These are phyloP conservation scores for Ganoderma sp. DNA, from an alignment of 1,284 basidiomycete genomes.

Conservation along the genomic window DNA sequence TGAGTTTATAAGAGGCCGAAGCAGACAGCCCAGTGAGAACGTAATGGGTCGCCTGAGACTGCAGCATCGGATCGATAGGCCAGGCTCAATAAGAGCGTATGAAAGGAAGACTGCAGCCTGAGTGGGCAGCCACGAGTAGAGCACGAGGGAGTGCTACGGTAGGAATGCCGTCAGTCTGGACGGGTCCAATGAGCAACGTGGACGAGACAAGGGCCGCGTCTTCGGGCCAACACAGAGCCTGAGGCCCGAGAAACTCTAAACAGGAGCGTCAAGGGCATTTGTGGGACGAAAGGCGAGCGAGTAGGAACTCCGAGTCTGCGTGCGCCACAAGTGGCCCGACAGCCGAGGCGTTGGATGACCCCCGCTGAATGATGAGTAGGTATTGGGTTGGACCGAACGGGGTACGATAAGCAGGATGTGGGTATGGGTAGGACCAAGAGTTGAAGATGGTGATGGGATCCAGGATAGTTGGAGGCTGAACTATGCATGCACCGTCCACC, in stretches of 20 bases:
- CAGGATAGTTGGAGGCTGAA: too few relatives aligned
- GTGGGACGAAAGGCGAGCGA: background rate
- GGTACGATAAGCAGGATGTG: too few relatives aligned
- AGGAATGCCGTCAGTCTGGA: background rate
- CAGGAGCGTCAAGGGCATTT: background rate
- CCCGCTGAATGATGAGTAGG: too few relatives aligned
- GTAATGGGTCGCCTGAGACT: background rate
- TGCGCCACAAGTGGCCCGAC: background rate
- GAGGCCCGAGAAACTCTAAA: background rate
- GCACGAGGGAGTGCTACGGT: constrained; percentile 10
- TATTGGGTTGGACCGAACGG: too few relatives aligned
- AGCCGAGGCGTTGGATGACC: too few relatives aligned
- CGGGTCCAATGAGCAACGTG: background rate
- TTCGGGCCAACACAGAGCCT: background rate
- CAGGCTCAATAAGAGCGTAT: background rate
- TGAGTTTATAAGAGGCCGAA: constrained; percentile 2
- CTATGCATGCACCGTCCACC: too few relatives aligned
- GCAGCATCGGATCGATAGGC: constrained; percentile 1
- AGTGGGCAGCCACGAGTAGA: background rate
- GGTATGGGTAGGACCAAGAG: too few relatives aligned
- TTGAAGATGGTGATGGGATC: too few relatives aligned
- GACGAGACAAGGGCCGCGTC: background rate
- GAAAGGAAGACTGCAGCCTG: background rate
- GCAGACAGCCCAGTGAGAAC: background rate
- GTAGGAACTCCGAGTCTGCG: background rate